Percentiles rank a stretch among this genome's conserved stretches.
Evolutionary conservation across 75 land plant species (phyloP).

Genomic region (Picea glauca): DNA sequence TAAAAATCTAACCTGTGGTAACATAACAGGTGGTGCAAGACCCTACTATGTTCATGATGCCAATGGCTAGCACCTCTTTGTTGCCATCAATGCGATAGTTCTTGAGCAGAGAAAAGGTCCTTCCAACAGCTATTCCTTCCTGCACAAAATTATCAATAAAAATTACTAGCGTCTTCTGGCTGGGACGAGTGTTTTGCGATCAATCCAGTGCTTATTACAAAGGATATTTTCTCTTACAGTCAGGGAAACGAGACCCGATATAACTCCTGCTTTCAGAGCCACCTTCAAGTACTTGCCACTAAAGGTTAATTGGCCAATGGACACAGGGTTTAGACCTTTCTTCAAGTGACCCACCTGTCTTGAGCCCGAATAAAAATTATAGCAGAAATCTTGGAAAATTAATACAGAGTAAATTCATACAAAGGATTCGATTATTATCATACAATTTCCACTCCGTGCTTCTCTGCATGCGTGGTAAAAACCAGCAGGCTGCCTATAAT

Average conservation of each 20-base stretch:
- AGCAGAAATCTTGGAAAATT: too few species aligned
- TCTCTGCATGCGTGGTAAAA: conserved; percentile 43
- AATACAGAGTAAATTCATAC: too few species aligned
- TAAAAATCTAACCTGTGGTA: conserved; percentile 54
- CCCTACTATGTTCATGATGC: conserved; percentile 79
- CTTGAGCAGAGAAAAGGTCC: conserved; percentile 80
- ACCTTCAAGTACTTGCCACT: conserved; percentile 4
- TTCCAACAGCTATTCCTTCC: conserved; percentile 89
- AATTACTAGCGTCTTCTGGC: too few species aligned
- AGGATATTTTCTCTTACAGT: conserved; percentile 14
- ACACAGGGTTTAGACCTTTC: conserved; percentile 34
- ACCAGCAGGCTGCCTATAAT: conserved; percentile 60
- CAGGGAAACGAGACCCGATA: conserved; percentile 23
- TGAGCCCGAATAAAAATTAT: background rate
- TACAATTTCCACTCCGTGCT: conserved; percentile 69
- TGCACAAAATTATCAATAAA: conserved; percentile 9
- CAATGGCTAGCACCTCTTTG: conserved; percentile 89
- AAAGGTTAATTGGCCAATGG: conserved; percentile 1
- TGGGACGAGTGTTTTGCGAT: background rate
- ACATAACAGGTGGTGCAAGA: conserved; percentile 85
- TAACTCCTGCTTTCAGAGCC: conserved; percentile 1
- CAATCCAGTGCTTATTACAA: background rate
- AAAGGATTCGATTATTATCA: conserved; percentile 2
- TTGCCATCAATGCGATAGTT: conserved; percentile 95
- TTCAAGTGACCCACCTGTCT: conserved; percentile 26